Base-by-base conservation (phyloP, 2,329 filamentous ascomycete genomes). In the Cytospora leucostoma region DNA sequence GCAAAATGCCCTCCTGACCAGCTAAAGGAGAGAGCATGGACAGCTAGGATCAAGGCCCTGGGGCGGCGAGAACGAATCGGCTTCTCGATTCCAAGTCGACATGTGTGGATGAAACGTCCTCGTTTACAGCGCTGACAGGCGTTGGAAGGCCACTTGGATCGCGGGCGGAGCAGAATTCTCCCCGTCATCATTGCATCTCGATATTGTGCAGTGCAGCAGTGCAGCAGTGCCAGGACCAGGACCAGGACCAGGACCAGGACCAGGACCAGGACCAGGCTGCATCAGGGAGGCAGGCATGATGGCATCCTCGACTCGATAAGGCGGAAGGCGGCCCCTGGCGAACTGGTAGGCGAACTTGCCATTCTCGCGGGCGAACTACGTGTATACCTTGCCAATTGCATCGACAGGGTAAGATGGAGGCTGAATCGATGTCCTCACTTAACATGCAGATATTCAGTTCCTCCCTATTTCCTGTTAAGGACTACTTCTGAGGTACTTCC, bases 311-410 rank as follows among this genome's bases (percentile, higher is more conserved):
- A n/a, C 33, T 62, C 21, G 35, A 58, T 38, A 49, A 55, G 58
- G 53, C 58, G 40, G 51, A 27, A 27, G 27, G 27, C 27, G 27
- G 27, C 27, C 50, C 40, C 7, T 40, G 57, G 62, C 62, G 52
- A 56, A 63, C 56, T 55, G 56, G 21, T 40, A 37, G 58, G 60
- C 60, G 56, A 50, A 59, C 52, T 21, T 55, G 59, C 19, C 44
- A 47, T 44, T 55, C 49, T 63, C 47, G 57, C 49, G 35, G 56
- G 57, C 57, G 57, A 53, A 59, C 57, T 49, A 59, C 40, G 17
- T 34, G 37, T 52, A 32, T 27, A 59, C 34, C 27, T 47, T 7
- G 15, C 37, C 32, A 33, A 37, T 54, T 57, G 40, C 55, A 50
- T 57, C 34, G 21, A 19, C 44, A 47, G 44, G 44, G 44, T 21